Base-by-base conservation (phyloP, 2,329 filamentous ascomycete genomes). In the Apiospora pterosperma region DNA sequence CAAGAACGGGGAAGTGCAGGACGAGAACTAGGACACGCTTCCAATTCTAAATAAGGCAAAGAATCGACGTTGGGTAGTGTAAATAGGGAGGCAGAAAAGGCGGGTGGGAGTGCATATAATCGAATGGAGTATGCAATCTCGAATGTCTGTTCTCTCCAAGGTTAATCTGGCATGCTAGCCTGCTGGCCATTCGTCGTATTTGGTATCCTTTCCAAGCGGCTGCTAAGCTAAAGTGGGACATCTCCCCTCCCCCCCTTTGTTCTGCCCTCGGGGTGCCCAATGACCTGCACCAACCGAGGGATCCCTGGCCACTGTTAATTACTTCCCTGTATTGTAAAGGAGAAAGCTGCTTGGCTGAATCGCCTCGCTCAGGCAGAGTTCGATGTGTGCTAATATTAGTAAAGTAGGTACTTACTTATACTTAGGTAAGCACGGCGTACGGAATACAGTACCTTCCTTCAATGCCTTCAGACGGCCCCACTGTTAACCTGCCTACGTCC, bases 121-220 rank as follows among this genome's bases (percentile, higher is more conserved):
- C 31, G 21, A 25, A 39, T 61, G 65, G 66, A 48, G 64, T 39
- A 67, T 28, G 62, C 63, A 70, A 69, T 68, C 65, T 69, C 44
- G 65, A 69, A 69, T 69, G 67, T 68, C 59, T 42, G 36, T 42
- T 52, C 59, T 42, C 34, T 62, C 59, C 42, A 55, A 55, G 48
- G 48, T 28, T 34, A 55, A 55, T 55, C 48, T 55, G 48, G 48
- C 48, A 34, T 55, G 48, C 48, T 52, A n/a, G n/a, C n/a, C n/a
- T n/a, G n/a, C n/a, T 31, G 28, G 28, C 48, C 28, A 34, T 55
- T 55, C 16, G 48, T 28, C 25, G 23, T 23, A 31, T 34, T 19
- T 28, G 16, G 23, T 23, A 31, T 34, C 28, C 28, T 55, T 5
- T 34, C 48, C 48, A 55, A n/a, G 16, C 10, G 6, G 8, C n/a